Evolutionary conservation across 768 basidiomycete species (phyloP).

Genomic region (Pleurotus eryngii): DNA sequence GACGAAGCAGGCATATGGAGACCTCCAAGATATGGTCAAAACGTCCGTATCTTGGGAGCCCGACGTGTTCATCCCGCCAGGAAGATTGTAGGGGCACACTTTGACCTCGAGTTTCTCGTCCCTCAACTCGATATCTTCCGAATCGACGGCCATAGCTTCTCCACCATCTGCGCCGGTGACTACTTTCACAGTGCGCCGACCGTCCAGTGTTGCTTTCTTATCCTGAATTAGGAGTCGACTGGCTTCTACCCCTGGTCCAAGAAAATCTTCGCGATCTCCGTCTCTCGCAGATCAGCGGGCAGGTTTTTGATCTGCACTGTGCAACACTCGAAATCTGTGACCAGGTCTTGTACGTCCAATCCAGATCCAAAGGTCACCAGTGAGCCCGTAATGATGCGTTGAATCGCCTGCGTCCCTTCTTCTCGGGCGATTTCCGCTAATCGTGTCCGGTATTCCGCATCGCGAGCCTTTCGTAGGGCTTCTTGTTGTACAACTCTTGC

Average conservation of each 20-base stretch:
- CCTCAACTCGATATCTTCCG: slow-evolving; percentile 49
- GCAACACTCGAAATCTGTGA: slow-evolving; percentile 53
- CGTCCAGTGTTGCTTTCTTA: slow-evolving; percentile 21
- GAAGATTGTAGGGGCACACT: slow-evolving; percentile 33
- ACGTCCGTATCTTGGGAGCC: slow-evolving; percentile 29
- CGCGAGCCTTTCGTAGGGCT: slow-evolving; percentile 15
- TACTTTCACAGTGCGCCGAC: slow-evolving; percentile 34
- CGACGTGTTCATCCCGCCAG: slow-evolving; percentile 39
- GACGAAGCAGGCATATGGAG: slow-evolving; percentile 43
- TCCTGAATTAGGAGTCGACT: slow-evolving; percentile 29
- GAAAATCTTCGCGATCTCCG: slow-evolving; percentile 42
- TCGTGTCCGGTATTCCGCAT: slow-evolving; percentile 16
- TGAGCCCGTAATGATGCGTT: slow-evolving; percentile 41
- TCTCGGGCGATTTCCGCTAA: slow-evolving; percentile 20
- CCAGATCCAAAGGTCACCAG: slow-evolving; percentile 52
- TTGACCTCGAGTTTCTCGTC: slow-evolving; percentile 40
- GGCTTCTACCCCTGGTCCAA: slow-evolving; percentile 34
- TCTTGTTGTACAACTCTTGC: slow-evolving; percentile 16
- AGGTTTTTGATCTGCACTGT: slow-evolving; percentile 44
- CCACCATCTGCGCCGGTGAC: slow-evolving; percentile 41
- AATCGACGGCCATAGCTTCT: slow-evolving; percentile 33
- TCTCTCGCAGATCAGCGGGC: slow-evolving; percentile 32
- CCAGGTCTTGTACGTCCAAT: slow-evolving; percentile 37
- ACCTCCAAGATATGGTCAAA: slow-evolving; percentile 49
- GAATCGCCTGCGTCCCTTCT: slow-evolving; percentile 41